These are phyloP conservation scores for Triangularia verruculosa DNA, from an alignment of 2,329 filamentous ascomycete species.

Conservation along the genomic window DNA sequence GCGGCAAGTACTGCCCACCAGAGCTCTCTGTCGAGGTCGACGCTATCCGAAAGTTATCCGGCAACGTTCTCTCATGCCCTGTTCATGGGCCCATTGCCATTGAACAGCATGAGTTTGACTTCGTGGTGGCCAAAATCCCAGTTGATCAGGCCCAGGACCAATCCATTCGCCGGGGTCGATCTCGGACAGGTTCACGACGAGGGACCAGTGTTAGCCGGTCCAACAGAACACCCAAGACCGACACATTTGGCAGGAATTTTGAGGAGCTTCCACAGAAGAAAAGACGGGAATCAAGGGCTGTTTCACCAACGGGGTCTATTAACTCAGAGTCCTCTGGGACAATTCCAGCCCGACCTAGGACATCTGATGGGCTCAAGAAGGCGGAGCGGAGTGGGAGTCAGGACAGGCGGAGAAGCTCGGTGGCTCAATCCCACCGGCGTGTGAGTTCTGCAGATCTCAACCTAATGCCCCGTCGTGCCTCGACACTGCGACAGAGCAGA, in stretches of 20 bases:
- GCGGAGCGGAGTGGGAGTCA: neutral
- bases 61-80: conserved; percentile 27
- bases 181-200: neutral
- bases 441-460: conserved; percentile 15
- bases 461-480: neutral
- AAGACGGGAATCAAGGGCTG: neutral
- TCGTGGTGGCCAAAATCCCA: conserved; percentile 7
- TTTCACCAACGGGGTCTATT: neutral
- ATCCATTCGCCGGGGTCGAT: neutral
- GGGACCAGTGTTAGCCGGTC: neutral
- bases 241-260: neutral
- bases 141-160: neutral
- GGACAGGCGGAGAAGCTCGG: conserved; percentile 1
- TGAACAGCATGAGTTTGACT: conserved; percentile 24
- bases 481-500: conserved; percentile 7
- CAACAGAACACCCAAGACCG: conserved; percentile 5
- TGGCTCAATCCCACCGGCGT: conserved; percentile 10
- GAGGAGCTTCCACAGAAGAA: conserved; percentile 3
- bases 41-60: conserved; percentile 23
- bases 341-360: neutral
- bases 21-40: conserved; percentile 22
- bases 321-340: conserved; percentile 14
- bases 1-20: conserved; percentile 23
- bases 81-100: conserved; percentile 27
- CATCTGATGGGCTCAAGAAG: conserved; percentile 4